These are phyloP conservation scores for Suillus hirtellus DNA, from an alignment of 768 basidiomycete species.

Conservation along the genomic window DNA sequence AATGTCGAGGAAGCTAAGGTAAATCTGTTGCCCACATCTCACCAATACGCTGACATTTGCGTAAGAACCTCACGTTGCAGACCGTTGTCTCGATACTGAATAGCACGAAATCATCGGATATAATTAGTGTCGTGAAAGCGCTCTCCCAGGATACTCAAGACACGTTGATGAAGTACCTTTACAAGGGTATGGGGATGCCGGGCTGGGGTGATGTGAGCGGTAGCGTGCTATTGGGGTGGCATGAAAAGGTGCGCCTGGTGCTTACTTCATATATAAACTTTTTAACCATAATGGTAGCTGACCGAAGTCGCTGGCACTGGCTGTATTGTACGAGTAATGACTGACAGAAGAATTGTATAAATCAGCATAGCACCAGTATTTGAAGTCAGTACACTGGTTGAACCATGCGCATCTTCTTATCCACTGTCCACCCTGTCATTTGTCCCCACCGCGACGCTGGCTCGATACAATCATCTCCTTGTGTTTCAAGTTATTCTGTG, in stretches of 20 bases:
- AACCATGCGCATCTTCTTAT: no score
- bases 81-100: constrained; percentile 88
- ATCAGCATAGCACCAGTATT: no score
- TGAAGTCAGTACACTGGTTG: no score
- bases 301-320: constrained; percentile 94
- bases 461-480: no score
- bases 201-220: constrained; percentile 64
- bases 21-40: constrained; percentile 14
- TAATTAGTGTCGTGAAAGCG: constrained; percentile 69
- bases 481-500: no score
- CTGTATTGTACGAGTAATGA: constrained; percentile 89
- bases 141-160: constrained; percentile 80
- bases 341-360: constrained; percentile 61
- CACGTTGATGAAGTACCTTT: constrained; percentile 90
- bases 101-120: constrained; percentile 89
- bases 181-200: constrained; percentile 87
- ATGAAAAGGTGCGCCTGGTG: constrained; percentile 84
- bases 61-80: constrained; percentile 74
- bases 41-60: background rate
- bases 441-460: no score
- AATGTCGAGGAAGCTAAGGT: constrained; percentile 92
- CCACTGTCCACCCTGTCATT: no score
- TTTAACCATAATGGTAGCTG: constrained; percentile 48
- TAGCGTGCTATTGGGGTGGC: constrained; percentile 78
- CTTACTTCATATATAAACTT: constrained; percentile 5